Conservation (phyloP, 805 yeast genomes). For the Kregervanrija pseudodelftensis region DNA sequence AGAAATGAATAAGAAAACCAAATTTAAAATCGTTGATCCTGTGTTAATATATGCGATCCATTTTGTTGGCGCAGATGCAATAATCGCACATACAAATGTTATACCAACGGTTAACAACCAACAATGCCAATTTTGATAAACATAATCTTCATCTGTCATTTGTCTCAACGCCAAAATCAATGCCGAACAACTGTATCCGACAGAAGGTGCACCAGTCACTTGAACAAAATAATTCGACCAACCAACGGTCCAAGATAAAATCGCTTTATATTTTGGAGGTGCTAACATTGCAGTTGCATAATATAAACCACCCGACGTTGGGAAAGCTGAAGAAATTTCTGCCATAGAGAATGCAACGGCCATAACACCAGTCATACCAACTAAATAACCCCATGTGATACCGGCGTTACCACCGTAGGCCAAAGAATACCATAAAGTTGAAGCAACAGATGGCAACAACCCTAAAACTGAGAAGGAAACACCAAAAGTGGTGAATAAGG, state of each 20-base stretch:
- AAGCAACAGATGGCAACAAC: slow-evolving; percentile 58
- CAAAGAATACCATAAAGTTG: slow-evolving; percentile 54
- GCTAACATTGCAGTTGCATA: slow-evolving; percentile 60
- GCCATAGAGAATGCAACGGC: slow-evolving; percentile 58
- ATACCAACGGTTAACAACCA: slow-evolving; percentile 48
- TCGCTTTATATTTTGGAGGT: slow-evolving; percentile 46
- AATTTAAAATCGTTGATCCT: slow-evolving; percentile 42
- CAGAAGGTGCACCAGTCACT: slow-evolving; percentile 56
- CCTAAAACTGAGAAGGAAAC: slow-evolving; percentile 62
- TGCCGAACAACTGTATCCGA: slow-evolving; percentile 48
- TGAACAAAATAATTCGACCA: slow-evolving; percentile 63
- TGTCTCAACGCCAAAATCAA: slow-evolving; percentile 47
- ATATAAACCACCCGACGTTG: slow-evolving; percentile 63
- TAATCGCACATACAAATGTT: slow-evolving; percentile 37
- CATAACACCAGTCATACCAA: slow-evolving; percentile 48
- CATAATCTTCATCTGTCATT: slow-evolving; percentile 32
- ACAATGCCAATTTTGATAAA: slow-evolving; percentile 40
- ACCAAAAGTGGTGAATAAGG: slow-evolving; percentile 48
- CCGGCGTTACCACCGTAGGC: slow-evolving; percentile 59
- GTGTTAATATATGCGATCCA: slow-evolving; percentile 47
- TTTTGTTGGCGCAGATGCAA: slow-evolving; percentile 48
- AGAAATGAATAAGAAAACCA: slow-evolving; percentile 42
- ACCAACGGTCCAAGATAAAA: slow-evolving; percentile 55
- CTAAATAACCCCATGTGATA: slow-evolving; percentile 54
- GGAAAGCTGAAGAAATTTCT: slow-evolving; percentile 58